These are phyloP conservation scores for Pseudozyma hubeiensis DNA, from an alignment of 1,284 basidiomycete species.

Conservation along the genomic window DNA sequence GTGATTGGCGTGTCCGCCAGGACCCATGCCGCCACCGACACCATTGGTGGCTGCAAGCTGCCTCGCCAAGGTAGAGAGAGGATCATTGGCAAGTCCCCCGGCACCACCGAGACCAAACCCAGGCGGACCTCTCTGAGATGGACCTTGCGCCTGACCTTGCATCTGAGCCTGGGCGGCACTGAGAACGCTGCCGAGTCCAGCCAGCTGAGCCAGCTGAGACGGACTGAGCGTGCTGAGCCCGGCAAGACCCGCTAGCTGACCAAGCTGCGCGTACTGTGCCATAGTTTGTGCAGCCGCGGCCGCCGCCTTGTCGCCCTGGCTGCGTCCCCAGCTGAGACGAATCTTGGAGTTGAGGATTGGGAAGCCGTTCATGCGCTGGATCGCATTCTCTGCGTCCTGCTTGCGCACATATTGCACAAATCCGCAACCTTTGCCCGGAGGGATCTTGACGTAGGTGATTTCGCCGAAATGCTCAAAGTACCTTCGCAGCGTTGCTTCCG, in stretches of 20 bases:
- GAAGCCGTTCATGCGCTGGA: conserved; percentile 95
- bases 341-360: conserved; percentile 86
- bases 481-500: conserved; percentile 62
- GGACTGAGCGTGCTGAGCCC: conserved; percentile 55
- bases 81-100: conserved; percentile 30
- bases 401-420: conserved; percentile 95
- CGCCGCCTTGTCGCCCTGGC: conserved; percentile 67
- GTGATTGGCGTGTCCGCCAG: conserved; percentile 4
- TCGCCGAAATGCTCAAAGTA: conserved; percentile 67
- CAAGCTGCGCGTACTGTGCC: conserved; percentile 57
- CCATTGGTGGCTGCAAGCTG: conserved; percentile 51
- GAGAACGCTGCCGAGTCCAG: conserved; percentile 50
- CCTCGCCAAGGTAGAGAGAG: conserved; percentile 44
- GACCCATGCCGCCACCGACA: conserved; percentile 6
- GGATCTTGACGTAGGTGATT: conserved; percentile 80
- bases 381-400: conserved; percentile 88
- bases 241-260: conserved; percentile 54
- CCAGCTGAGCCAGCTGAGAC: conserved; percentile 54
- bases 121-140: conserved; percentile 14
- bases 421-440: conserved; percentile 92
- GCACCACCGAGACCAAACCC: conserved; percentile 20
- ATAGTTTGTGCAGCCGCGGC: conserved; percentile 63
- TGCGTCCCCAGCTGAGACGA: conserved; percentile 87
- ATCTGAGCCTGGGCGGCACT: conserved; percentile 50
- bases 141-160: conserved; percentile 33